phyloP scores from a whole-genome alignment of 2,329 filamentous ascomycete species.

The Sphaerulina musiva region DNA sequence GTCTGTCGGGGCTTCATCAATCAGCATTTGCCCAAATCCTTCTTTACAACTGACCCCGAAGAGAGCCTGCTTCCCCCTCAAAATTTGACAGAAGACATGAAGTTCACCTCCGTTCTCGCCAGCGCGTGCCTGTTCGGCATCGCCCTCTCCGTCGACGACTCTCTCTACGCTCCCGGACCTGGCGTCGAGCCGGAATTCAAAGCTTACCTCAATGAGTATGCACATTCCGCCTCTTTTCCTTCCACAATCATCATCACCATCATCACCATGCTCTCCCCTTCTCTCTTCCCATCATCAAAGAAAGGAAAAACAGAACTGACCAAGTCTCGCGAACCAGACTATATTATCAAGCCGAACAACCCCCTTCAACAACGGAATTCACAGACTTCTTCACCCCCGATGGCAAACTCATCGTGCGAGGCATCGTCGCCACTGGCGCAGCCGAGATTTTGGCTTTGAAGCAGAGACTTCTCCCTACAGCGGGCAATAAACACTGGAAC shows the following conservation, averaged over 20 bases:
- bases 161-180: constrained; percentile 4
- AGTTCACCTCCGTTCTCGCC: not conserved
- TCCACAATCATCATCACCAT: no score
- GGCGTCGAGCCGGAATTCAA: constrained; percentile 11
- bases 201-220: constrained; percentile 12
- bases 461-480: constrained; percentile 8
- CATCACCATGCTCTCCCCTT: no score
- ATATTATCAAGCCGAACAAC: constrained; percentile 10
- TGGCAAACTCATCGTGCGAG: constrained; percentile 13
- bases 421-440: constrained; percentile 6
- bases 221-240: not conserved
- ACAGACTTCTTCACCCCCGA: constrained; percentile 15
- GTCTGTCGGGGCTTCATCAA: no score
- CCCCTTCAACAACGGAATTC: constrained; percentile 11
- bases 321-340: not conserved
- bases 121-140: constrained; percentile 4
- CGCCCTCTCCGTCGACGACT: constrained; percentile 5
- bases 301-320: not conserved
- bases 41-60: no score
- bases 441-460: constrained; percentile 12
- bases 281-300: no score
- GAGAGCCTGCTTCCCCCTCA: no score
- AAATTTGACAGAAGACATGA: constrained; percentile 6
- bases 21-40: no score
- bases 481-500: constrained; percentile 17